phyloP scores from a whole-genome alignment of 352 stramenopile species.

The Plasmopara halstedii region DNA sequence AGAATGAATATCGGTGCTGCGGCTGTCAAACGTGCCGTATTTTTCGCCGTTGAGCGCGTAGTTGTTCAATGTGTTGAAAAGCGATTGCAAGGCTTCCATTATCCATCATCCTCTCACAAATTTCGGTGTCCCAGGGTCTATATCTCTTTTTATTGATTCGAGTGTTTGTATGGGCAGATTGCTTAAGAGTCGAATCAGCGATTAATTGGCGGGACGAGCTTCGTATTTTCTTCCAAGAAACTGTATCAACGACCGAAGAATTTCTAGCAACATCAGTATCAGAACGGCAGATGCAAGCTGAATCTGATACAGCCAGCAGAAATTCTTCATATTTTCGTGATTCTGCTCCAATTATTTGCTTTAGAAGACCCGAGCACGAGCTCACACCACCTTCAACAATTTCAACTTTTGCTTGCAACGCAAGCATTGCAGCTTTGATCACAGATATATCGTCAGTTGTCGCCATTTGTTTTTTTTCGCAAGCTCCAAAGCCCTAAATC shows the following conservation, averaged over 20 bases:
- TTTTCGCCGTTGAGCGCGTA: neutral
- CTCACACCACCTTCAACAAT: constrained; percentile 19
- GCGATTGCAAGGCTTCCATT: constrained; percentile 20
- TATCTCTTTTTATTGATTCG: neutral
- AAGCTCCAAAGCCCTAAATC: constrained; percentile 12
- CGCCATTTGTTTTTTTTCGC: constrained; percentile 8
- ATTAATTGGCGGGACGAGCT: neutral
- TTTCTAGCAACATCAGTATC: neutral
- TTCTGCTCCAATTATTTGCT: constrained; percentile 5
- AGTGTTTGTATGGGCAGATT: neutral
- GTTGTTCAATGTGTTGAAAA: constrained; percentile 22
- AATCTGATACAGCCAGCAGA: constrained; percentile 13
- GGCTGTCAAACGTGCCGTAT: neutral
- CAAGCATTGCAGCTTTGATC: constrained; percentile 14
- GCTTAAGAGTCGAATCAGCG: neutral
- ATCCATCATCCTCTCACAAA: constrained; percentile 10
- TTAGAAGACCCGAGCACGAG: constrained; percentile 13
- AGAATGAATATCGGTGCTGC: neutral
- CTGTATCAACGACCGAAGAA: neutral
- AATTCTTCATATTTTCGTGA: constrained; percentile 14
- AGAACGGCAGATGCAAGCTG: constrained; percentile 15
- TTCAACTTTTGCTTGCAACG: constrained; percentile 13
- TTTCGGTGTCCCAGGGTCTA: constrained; percentile 4
- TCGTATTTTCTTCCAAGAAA: constrained; percentile 13
- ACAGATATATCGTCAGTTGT: constrained; percentile 6